A percentile compares a stretch with the other conserved stretches of the same genome.
Evolutionary conservation across 73 alveolate species (phyloP).

Genomic region (Paramecium caudatum): DNA sequence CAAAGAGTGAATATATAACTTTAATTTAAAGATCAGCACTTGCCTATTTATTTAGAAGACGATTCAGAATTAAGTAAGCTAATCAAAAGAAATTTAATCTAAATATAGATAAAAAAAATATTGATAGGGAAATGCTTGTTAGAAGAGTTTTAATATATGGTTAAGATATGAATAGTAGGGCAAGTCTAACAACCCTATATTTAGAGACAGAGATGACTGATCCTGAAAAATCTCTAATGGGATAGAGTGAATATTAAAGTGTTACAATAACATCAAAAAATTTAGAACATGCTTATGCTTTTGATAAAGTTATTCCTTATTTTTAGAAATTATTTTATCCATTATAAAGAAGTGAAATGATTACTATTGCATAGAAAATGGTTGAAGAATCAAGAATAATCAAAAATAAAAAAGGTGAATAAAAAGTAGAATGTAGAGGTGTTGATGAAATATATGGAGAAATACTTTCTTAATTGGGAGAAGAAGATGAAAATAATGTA

Average conservation of each 20-base stretch:
- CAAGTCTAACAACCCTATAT: constrained; percentile 5
- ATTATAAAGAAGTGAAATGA: not conserved
- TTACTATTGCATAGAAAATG: constrained; percentile 34
- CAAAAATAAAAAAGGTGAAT: constrained; percentile 27
- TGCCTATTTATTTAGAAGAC: not conserved
- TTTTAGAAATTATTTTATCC: constrained; percentile 49
- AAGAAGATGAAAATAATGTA: not conserved
- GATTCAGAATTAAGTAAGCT: not conserved
- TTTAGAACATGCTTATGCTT: constrained; percentile 56
- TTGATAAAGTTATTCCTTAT: constrained; percentile 52
- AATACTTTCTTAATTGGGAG: not conserved
- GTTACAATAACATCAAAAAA: constrained; percentile 21
- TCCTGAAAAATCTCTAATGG: constrained; percentile 2
- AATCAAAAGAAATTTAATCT: not conserved
- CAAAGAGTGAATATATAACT: not conserved
- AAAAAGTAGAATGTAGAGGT: not conserved
- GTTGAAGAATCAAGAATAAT: constrained; percentile 2
- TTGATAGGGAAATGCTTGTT: not conserved
- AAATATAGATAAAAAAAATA: not conserved
- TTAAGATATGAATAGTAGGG: not conserved
- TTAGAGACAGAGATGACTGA: constrained; percentile 4
- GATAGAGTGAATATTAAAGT: constrained; percentile 61
- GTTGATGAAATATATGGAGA: constrained; percentile 61
- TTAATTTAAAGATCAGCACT: constrained; percentile 8
- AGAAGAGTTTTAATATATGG: constrained; percentile 51